Percentiles rank a stretch among this genome's conserved stretches.
Evolutionary conservation across 257 asterid species (phyloP).

Genomic region (Eustoma russellianum): DNA sequence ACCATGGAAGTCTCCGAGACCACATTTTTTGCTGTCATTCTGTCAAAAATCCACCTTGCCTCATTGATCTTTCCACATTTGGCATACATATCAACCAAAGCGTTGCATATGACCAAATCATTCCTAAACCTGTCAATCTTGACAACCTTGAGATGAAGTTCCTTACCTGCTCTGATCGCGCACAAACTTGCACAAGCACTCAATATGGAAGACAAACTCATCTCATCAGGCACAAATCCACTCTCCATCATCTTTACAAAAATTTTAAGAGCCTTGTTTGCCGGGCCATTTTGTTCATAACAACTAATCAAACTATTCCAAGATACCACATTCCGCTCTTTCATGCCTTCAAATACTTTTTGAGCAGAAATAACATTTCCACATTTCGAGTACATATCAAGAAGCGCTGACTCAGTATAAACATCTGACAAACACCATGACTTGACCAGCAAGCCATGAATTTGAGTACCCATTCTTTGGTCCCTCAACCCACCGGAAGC

Average conservation of each 20-base stretch:
- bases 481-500: constrained; percentile 2
- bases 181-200: constrained; percentile 19
- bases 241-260: constrained; percentile 9
- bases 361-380: constrained; percentile 4
- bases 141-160: constrained; percentile 11
- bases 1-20: constrained; percentile 9
- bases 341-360: constrained; percentile 7
- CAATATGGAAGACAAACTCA: constrained; percentile 14
- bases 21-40: constrained; percentile 6
- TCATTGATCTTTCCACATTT: constrained; percentile 6
- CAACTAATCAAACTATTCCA: constrained; percentile 21
- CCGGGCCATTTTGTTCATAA: constrained; percentile 14
- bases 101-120: constrained; percentile 7
- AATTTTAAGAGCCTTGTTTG: constrained; percentile 17
- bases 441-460: constrained; percentile 4
- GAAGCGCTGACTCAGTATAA: constrained; percentile 8
- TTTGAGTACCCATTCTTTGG: constrained; percentile 4
- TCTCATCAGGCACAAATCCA: constrained; percentile 15
- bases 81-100: constrained; percentile 9
- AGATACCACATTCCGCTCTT: constrained; percentile 10
- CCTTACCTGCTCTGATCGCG: constrained; percentile 11
- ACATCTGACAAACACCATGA: constrained; percentile 2
- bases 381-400: constrained; percentile 11
- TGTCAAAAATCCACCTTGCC: constrained; percentile 11
- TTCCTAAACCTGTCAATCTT: constrained; percentile 14